A percentile compares a stretch with the other conserved stretches of the same genome.
Evolutionary conservation across 129 eudicot genomes (phyloP).

Genomic region (Glebionis coronaria): DNA sequence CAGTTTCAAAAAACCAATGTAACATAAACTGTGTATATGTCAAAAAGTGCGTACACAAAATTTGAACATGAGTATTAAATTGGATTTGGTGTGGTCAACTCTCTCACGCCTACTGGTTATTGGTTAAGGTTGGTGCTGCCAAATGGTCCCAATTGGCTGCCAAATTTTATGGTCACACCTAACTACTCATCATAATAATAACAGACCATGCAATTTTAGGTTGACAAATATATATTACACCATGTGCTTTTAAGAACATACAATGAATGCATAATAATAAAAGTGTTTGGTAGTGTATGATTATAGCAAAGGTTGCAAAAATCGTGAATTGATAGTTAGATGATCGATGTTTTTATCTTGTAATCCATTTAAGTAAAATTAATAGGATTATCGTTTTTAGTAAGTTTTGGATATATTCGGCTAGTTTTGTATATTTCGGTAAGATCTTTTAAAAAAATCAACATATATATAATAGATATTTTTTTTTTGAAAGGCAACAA

Average conservation of each 20-base stretch:
- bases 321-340: too few species aligned
- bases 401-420: too few species aligned
- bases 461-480: too few species aligned
- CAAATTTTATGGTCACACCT: slow-evolving; percentile 12
- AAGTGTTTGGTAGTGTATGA: too few species aligned
- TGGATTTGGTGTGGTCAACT: slow-evolving; percentile 18
- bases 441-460: too few species aligned
- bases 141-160: slow-evolving; percentile 8
- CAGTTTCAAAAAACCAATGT: not conserved
- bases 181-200: slow-evolving; percentile 21
- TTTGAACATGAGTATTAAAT: slow-evolving; percentile 10
- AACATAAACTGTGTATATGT: not conserved
- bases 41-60: not conserved
- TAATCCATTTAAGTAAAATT: too few species aligned
- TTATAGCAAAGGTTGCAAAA: too few species aligned
- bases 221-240: not conserved
- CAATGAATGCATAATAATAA: not conserved
- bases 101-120: slow-evolving; percentile 9
- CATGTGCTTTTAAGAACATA: slow-evolving; percentile 5
- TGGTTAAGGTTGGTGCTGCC: slow-evolving; percentile 29
- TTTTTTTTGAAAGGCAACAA: too few species aligned
- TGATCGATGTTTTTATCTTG: too few species aligned
- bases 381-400: too few species aligned
- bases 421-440: not conserved
- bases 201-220: slow-evolving; percentile 13